phyloP scores from a whole-genome alignment of 2,329 filamentous ascomycete species.

The Didymella pomorum region DNA sequence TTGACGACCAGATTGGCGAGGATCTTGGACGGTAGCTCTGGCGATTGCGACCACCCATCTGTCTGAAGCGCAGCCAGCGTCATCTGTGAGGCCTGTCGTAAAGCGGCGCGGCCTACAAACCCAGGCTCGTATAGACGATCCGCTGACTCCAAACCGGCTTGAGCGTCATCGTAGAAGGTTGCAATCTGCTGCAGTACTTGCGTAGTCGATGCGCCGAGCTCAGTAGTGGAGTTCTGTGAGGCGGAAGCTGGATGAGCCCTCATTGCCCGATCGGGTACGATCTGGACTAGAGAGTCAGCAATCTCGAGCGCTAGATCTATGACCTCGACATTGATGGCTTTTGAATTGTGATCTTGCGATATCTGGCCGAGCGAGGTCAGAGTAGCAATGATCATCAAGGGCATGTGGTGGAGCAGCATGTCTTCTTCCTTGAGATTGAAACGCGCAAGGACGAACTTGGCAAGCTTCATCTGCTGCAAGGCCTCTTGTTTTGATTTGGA shows the following conservation, averaged over 20 bases:
- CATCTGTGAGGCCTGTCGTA: constrained; percentile 43
- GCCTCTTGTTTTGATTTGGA: constrained; percentile 47
- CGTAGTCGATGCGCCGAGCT: constrained; percentile 16
- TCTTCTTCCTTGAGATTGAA: constrained; percentile 97
- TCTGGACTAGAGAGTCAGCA: constrained; percentile 48
- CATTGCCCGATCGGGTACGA: constrained; percentile 49
- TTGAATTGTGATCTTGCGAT: constrained; percentile 30
- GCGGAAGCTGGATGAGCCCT: constrained; percentile 20
- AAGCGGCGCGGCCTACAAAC: constrained; percentile 39
- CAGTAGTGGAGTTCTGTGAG: constrained; percentile 12
- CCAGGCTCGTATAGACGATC: constrained; percentile 39
- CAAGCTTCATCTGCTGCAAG: constrained; percentile 71
- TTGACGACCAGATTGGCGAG: constrained; percentile 48
- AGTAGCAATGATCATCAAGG: constrained; percentile 74
- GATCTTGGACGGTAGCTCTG: constrained; percentile 45
- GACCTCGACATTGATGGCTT: constrained; percentile 26
- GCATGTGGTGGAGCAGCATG: constrained; percentile 88
- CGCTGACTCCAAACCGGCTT: constrained; percentile 45
- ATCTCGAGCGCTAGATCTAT: constrained; percentile 46
- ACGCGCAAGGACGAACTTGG: constrained; percentile 81
- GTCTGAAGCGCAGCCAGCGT: constrained; percentile 36
- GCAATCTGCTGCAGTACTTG: constrained; percentile 33
- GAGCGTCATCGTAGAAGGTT: constrained; percentile 48
- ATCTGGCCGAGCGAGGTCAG: constrained; percentile 56
- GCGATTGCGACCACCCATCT: constrained; percentile 17